Conservation (phyloP, 805 yeast species). For the Ogataea pignaliae region DNA sequence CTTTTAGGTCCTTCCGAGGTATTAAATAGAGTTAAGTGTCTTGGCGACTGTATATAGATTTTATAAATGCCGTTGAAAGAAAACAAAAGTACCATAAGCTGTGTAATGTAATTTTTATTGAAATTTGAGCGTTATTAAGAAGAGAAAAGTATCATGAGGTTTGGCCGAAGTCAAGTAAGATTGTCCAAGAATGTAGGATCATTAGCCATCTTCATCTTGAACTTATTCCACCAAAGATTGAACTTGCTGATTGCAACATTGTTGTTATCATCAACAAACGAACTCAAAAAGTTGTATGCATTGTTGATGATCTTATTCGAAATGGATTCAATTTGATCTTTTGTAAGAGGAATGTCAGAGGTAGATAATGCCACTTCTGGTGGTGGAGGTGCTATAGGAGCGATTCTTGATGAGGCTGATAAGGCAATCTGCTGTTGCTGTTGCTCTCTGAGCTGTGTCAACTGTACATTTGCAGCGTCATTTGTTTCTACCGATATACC, state of each 20-base stretch:
- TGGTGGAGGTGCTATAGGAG: conserved; percentile 36
- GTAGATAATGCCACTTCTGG: conserved; percentile 13
- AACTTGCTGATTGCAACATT: conserved; percentile 84
- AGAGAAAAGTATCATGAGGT: neutral
- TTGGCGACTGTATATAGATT: conserved; percentile 4
- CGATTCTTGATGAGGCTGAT: conserved; percentile 20
- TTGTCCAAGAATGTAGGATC: conserved; percentile 80
- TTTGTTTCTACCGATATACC: conserved; percentile 92
- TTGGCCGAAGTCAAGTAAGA: conserved; percentile 17
- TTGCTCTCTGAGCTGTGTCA: conserved; percentile 31
- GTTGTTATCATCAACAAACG: conserved; percentile 78
- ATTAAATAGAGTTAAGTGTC: conserved; percentile 20
- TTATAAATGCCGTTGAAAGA: too few relatives aligned
- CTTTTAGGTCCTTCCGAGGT: conserved; percentile 46
- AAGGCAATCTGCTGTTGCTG: conserved; percentile 18
- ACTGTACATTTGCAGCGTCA: conserved; percentile 54
- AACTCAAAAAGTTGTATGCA: conserved; percentile 85
- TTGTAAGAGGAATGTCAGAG: conserved; percentile 18
- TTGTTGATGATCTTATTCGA: conserved; percentile 88
- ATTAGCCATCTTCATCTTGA: conserved; percentile 65
- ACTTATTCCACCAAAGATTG: conserved; percentile 95
- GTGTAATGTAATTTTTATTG: neutral
- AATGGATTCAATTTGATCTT: conserved; percentile 42
- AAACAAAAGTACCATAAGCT: neutral
- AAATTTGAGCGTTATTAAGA: neutral